Evolutionary conservation across 2,329 filamentous ascomycete genomes (phyloP).

Genomic region (Hymenoscyphus fructigenus): DNA sequence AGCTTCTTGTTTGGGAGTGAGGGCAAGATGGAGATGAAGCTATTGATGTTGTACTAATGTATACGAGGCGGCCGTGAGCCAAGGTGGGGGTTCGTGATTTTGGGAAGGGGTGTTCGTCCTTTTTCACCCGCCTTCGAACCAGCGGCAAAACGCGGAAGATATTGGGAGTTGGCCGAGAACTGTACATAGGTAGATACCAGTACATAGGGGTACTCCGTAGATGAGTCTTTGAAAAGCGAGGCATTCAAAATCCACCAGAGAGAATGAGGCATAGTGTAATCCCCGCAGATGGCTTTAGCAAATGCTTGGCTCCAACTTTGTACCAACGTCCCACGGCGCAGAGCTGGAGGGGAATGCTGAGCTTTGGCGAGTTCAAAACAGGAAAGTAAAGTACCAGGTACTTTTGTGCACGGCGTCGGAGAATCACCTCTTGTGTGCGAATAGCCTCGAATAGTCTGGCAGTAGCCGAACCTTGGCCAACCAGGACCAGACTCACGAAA

Average conservation of each 20-base stretch:
- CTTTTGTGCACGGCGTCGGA: background rate
- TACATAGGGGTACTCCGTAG: background rate
- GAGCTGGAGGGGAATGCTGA: background rate
- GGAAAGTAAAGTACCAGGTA: background rate
- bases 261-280: too few species aligned
- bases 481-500: background rate
- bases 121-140: background rate
- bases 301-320: slow-evolving; percentile 17
- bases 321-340: slow-evolving; percentile 13
- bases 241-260: too few species aligned
- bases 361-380: background rate
- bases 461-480: background rate
- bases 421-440: background rate
- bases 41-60: slow-evolving; percentile 18
- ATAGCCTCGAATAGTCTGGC: background rate
- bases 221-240: background rate
- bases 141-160: background rate
- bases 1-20: slow-evolving; percentile 12
- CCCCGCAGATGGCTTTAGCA: slow-evolving; percentile 8
- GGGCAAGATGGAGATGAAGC: slow-evolving; percentile 3
- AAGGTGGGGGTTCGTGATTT: slow-evolving; percentile 15
- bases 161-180: background rate
- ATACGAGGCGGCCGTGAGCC: slow-evolving; percentile 9
- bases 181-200: background rate
- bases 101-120: slow-evolving; percentile 13